Base-by-base conservation (phyloP, 2,329 filamentous ascomycete species). In the Penicillium sp. region DNA sequence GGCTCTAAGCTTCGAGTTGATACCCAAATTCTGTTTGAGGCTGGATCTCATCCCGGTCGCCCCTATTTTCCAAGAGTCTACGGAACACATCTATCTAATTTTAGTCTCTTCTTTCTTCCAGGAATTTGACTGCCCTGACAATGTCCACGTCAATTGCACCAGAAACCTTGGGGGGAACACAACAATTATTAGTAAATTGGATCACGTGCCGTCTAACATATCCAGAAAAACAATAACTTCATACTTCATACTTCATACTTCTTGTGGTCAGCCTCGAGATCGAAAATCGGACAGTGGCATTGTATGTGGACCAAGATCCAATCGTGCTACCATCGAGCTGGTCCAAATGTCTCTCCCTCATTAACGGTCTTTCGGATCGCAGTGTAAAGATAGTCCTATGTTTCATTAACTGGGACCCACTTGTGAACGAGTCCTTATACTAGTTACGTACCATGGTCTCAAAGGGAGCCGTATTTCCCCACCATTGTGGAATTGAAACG, bases 401-500 rank as follows among this genome's bases (percentile, higher is more conserved):
- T 6, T 13, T 13, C 11, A 18, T 18, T 24, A 1, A 9, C 34
- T 32, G 11, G 29, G 14, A 32, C 21, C 31, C 40, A 43, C 22
- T n/a, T 41, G 2, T 11, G 11, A 3, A 21, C 18, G 27, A 22
- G 36, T 27, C 27, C 11, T 18, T 5, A 31, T 29, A 46, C 24
- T 39, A 24, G 24, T 41, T 10, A 53, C 56, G 50, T 53, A 67
- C 64, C 54, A 60, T 56, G 10, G 63, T 67, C 34, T 63, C 48
- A 48, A 57, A 61, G 2, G 65, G 62, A n/a, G 67, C 67, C 11
- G 57, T 60, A 53, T 75, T 74, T 3, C 71, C 71, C 86, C 85
- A 88, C 86, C 87, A 89, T 36, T 79, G 67, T 2, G 84, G 83
- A 44, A 80, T 68, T 6, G 69, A 66, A 10, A 78, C 76, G 44